phyloP scores from a whole-genome alignment of 805 yeast genomes.

The Yarrowia sp. region DNA sequence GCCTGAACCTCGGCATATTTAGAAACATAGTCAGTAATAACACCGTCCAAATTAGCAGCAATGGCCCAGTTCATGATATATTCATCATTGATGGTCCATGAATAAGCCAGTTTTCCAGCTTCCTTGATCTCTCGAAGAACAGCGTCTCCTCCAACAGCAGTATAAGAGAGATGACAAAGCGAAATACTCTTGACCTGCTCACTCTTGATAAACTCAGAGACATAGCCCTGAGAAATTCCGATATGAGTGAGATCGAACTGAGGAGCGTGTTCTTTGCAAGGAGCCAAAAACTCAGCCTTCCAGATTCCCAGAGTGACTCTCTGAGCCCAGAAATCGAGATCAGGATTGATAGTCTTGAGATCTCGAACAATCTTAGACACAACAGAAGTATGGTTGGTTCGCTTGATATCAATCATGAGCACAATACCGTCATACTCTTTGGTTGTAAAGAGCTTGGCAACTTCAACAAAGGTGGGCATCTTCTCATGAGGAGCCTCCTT shows the following conservation, averaged over 20 bases:
- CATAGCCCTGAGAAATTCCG: slow-evolving; percentile 42
- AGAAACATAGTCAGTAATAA: slow-evolving; percentile 43
- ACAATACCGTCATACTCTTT: slow-evolving; percentile 36
- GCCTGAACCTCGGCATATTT: slow-evolving; percentile 3
- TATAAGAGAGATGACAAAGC: slow-evolving; percentile 43
- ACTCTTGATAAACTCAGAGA: slow-evolving; percentile 42
- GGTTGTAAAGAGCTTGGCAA: slow-evolving; percentile 43
- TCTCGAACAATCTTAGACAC: slow-evolving; percentile 43
- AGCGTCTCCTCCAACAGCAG: slow-evolving; percentile 44
- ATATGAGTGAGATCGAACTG: slow-evolving; percentile 39
- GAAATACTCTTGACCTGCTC: slow-evolving; percentile 60
- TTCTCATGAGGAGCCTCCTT: slow-evolving; percentile 39
- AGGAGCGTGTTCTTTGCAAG: slow-evolving; percentile 43
- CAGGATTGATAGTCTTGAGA: slow-evolving; percentile 43
- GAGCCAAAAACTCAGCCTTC: slow-evolving; percentile 49
- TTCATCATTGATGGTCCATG: slow-evolving; percentile 54
- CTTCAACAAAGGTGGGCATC: slow-evolving; percentile 46
- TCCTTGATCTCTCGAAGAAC: slow-evolving; percentile 39
- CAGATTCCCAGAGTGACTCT: slow-evolving; percentile 54
- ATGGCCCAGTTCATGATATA: slow-evolving; percentile 43
- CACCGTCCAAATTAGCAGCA: slow-evolving; percentile 41
- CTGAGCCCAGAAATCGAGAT: slow-evolving; percentile 47
- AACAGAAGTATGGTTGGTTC: slow-evolving; percentile 46
- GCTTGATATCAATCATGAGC: slow-evolving; percentile 54
- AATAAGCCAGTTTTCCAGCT: slow-evolving; percentile 43